These are phyloP conservation scores for Mallotus nudiflorus DNA, from an alignment of 345 rosid species.

Conservation along the genomic window DNA sequence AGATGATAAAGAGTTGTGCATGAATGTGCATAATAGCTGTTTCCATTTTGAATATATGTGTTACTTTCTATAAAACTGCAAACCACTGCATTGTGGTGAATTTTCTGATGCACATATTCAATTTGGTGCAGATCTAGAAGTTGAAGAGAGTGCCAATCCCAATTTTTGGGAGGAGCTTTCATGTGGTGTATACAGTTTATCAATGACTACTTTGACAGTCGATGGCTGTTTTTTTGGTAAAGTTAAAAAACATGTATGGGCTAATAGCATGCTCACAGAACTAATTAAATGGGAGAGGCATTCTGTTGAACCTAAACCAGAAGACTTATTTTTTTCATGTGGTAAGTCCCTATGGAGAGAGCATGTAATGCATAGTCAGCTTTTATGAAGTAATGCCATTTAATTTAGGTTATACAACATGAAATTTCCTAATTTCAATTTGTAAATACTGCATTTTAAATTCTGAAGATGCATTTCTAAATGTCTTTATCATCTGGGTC, in stretches of 20 bases:
- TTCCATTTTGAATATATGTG: too few species aligned
- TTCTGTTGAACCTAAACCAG: slow-evolving; percentile 52
- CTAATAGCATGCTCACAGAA: slow-evolving; percentile 45
- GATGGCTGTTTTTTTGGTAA: slow-evolving; percentile 44
- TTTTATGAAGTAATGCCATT: slow-evolving; percentile 27
- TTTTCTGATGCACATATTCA: not conserved
- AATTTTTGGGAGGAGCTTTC: slow-evolving; percentile 89
- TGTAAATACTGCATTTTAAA: not conserved
- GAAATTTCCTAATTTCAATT: not conserved
- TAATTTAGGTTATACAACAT: slow-evolving; percentile 22
- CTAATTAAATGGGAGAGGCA: slow-evolving; percentile 75
- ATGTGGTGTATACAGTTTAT: slow-evolving; percentile 73
- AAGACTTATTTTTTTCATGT: slow-evolving; percentile 29
- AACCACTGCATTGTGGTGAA: not conserved
- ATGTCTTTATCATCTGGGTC: not conserved
- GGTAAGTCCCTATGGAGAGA: slow-evolving; percentile 10
- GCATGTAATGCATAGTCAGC: slow-evolving; percentile 10
- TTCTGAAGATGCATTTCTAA: not conserved
- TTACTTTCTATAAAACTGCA: not conserved
- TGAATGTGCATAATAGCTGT: not conserved
- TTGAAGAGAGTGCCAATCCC: slow-evolving; percentile 39
- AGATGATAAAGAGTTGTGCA: not conserved
- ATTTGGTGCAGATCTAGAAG: slow-evolving; percentile 45
- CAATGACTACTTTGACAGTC: slow-evolving; percentile 36
- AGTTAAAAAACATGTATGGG: slow-evolving; percentile 67